Base-by-base conservation (phyloP, 2,329 filamentous ascomycete genomes). In the Aspergillus texensis region DNA sequence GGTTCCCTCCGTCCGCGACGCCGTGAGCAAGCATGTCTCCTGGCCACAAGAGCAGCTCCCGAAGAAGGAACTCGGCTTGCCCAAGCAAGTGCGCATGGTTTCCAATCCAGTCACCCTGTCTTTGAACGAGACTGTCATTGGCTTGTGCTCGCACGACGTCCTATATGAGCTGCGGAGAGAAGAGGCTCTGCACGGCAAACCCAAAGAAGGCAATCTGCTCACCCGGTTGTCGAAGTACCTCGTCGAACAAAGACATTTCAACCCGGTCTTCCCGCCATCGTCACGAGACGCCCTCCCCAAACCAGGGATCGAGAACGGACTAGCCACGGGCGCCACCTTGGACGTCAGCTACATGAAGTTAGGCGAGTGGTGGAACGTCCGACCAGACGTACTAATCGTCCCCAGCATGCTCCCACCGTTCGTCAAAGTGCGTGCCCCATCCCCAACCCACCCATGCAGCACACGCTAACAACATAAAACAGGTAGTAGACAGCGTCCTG, bases 401-500 rank as follows among this genome's bases (percentile, higher is more conserved):
- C 94, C 95, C 1, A 96, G 93, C 72, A 86, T 90, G 54, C 78
- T 98, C 69, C 91, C 91, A 28, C 90, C 93, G 3, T 97, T 96
- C 82, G 91, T 92, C 45, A 96, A 92, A 87, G 94, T 95, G 82
- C 69, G 85, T 75, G 12, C 48, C 19, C 6, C 9, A 12, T 24
- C 4, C 16, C 16, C 26, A 24, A 52, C 8, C 28, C 4, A 28
- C 28, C 16, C 19, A 3, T 24, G 11, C 26, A 30, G 4, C 21
- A 6, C 24, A 26, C 9, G 8, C 34, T 58, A 10, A 56, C 16
- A 34, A 12, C 26, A n/a, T 43, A 34, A 14, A 66, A 56, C 11
- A 97, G 93, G 93, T 97, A 48, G 89, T 98, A 12, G 92, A 97
- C 73, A 92, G 90, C 69, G 93, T 97, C 0, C 79, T 98, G 8